Evolutionary conservation across 202 grass and related monocot genomes (phyloP).

Genomic region (Zizania palustris): DNA sequence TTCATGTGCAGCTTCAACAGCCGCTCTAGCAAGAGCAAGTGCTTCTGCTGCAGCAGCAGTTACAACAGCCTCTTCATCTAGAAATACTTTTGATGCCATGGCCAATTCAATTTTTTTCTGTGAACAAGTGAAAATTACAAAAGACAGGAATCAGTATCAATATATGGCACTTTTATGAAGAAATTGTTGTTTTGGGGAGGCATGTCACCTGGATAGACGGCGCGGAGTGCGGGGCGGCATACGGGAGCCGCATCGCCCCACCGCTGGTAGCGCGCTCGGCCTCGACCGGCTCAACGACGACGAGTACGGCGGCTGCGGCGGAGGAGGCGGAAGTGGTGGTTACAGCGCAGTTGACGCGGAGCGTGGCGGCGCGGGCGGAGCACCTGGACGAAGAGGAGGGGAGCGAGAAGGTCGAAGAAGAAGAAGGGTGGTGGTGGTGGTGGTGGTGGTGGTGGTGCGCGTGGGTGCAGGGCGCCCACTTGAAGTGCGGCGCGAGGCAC

Average conservation of each 20-base stretch:
- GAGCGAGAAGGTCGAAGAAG: background rate
- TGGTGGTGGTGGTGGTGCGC: conserved; percentile 25
- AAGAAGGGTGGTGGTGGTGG: background rate
- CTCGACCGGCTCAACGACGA: conserved; percentile 16
- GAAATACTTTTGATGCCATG: conserved; percentile 45
- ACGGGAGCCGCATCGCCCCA: conserved; percentile 24
- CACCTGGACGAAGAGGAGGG: conserved; percentile 33
- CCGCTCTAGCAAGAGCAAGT: conserved; percentile 81
- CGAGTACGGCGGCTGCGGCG: background rate
- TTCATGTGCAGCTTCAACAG: conserved; percentile 69
- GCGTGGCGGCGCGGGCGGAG: conserved; percentile 5
- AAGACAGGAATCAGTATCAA: background rate
- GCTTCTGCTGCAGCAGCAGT: conserved; percentile 61
- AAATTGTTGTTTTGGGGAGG: conserved; percentile 9
- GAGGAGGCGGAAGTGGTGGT: conserved; percentile 25
- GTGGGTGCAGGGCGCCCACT: conserved; percentile 42
- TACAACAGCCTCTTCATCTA: conserved; percentile 45
- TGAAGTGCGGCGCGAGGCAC: conserved; percentile 63
- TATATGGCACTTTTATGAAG: background rate
- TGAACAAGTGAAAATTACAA: conserved; percentile 5
- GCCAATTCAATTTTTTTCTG: conserved; percentile 46
- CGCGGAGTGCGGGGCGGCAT: conserved; percentile 13
- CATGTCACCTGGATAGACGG: conserved; percentile 40
- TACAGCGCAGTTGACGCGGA: conserved; percentile 41
- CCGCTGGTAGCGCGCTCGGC: too few species aligned